Conservation (phyloP, 2,329 filamentous ascomycete genomes). For the Xylogone sp. region DNA sequence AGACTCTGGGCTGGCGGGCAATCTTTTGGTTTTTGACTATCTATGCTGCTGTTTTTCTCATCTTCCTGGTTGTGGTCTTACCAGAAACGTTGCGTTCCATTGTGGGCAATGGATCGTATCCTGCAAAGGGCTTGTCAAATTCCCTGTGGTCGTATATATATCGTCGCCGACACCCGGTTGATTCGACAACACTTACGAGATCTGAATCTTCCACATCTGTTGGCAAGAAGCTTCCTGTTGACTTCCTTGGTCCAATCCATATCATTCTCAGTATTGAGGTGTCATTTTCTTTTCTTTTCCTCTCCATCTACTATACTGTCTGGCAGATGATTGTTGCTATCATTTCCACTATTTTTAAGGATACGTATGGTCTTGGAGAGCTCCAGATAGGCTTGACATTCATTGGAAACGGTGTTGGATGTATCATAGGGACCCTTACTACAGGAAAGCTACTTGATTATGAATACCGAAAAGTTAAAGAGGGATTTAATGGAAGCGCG, state of each 20-base stretch:
- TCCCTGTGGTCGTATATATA: constrained; percentile 12
- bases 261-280: constrained; percentile 22
- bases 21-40: constrained; percentile 51
- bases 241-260: constrained; percentile 18
- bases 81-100: constrained; percentile 9
- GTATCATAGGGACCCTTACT: constrained; percentile 39
- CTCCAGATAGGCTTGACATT: constrained; percentile 23
- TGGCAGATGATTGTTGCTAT: constrained; percentile 25
- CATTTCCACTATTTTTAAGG: constrained; percentile 20
- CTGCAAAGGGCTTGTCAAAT: constrained; percentile 5
- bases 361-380: constrained; percentile 17
- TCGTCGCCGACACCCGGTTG: constrained; percentile 6
- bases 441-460: constrained; percentile 58
- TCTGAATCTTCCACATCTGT: not conserved
- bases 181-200: not conserved
- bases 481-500: constrained; percentile 1
- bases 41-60: constrained; percentile 30
- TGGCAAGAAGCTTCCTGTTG: constrained; percentile 13
- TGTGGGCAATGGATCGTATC: constrained; percentile 10
- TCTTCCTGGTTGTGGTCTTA: constrained; percentile 21
- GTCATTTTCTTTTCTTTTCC: constrained; percentile 19
- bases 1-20: constrained; percentile 42
- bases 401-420: constrained; percentile 42
- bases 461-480: constrained; percentile 51
- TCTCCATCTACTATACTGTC: constrained; percentile 21